phyloP scores from a whole-genome alignment of 495 filamentous ascomycete species.

The Hyaloscypha variabilis region DNA sequence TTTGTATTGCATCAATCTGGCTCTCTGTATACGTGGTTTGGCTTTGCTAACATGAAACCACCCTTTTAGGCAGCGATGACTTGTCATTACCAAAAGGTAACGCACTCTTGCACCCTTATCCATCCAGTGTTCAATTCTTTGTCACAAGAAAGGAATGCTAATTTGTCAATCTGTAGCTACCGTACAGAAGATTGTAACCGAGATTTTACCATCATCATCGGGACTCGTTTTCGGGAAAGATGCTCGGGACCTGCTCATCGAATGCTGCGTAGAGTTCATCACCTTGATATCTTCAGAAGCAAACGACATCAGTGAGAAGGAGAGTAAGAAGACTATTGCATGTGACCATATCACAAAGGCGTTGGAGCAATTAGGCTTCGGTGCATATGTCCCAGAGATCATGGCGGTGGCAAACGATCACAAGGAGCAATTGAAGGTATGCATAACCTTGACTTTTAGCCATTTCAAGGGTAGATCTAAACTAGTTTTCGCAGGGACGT shows the following conservation, averaged over 20 bases:
- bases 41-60: not conserved
- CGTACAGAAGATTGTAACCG: conserved; percentile 95
- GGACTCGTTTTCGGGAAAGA: conserved; percentile 87
- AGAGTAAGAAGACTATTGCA: conserved; percentile 97
- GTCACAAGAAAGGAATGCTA: conserved; percentile 13
- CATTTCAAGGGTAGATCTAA: not conserved
- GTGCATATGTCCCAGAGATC: conserved; percentile 85
- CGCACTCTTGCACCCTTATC: conserved; percentile 51
- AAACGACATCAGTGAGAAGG: conserved; percentile 97
- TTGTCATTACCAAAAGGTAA: conserved; percentile 81
- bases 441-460: conserved; percentile 16
- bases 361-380: conserved; percentile 84
- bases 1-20: too few species aligned
- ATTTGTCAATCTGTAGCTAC: conserved; percentile 66
- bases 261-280: conserved; percentile 99
- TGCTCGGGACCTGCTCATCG: conserved; percentile 91
- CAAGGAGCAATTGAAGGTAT: conserved; percentile 88
- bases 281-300: conserved; percentile 96
- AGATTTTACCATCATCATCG: conserved; percentile 77
- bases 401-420: conserved; percentile 87
- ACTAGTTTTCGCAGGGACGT: conserved; percentile 61
- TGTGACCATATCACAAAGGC: conserved; percentile 96
- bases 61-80: conserved; percentile 74
- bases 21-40: not conserved
- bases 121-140: too few species aligned